A percentile compares a stretch with the other conserved stretches of the same genome.
phyloP scores from a whole-genome alignment of 2,329 filamentous ascomycete species.

The Talaromyces sp. region DNA sequence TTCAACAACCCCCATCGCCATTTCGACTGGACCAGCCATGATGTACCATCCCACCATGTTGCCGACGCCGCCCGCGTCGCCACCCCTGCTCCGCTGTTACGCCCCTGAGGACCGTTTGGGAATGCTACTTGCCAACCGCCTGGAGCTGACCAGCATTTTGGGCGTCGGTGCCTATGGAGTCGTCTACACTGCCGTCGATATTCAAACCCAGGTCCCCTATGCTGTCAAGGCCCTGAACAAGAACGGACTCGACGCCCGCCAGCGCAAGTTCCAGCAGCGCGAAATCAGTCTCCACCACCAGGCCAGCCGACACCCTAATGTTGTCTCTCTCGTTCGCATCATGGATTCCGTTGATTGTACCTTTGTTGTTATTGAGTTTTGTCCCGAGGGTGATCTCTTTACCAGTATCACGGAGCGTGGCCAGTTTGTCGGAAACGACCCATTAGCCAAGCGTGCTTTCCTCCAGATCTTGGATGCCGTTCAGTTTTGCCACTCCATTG shows the following conservation, averaged over 20 bases:
- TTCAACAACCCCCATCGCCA: not conserved
- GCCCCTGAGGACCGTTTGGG: slow-evolving; percentile 82
- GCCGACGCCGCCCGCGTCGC: slow-evolving; percentile 43
- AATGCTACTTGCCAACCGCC: slow-evolving; percentile 71
- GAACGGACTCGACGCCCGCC: slow-evolving; percentile 79
- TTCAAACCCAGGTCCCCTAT: slow-evolving; percentile 75
- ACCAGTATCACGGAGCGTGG: slow-evolving; percentile 94
- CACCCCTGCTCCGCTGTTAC: slow-evolving; percentile 46
- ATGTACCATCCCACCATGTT: slow-evolving; percentile 41
- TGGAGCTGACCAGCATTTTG: slow-evolving; percentile 78
- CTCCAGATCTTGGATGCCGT: slow-evolving; percentile 96
- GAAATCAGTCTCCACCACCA: slow-evolving; percentile 89
- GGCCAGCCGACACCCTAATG: slow-evolving; percentile 84
- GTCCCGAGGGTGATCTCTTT: slow-evolving; percentile 93
- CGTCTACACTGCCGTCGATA: slow-evolving; percentile 83
- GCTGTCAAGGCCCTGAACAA: slow-evolving; percentile 98
- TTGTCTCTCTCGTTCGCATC: slow-evolving; percentile 90
- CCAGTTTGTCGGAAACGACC: slow-evolving; percentile 89
- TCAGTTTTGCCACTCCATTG: slow-evolving; percentile 84
- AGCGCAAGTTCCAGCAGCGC: slow-evolving; percentile 83
- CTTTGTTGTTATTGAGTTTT: slow-evolving; percentile 94
- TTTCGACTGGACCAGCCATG: slow-evolving; percentile 8
- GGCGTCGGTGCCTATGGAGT: slow-evolving; percentile 95
- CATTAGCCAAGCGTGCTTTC: slow-evolving; percentile 79
- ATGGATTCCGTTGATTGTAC: slow-evolving; percentile 88